Evolutionary conservation across 371 early-diverging fungal species (phyloP), one percentile per base, ranked within the genome.

Genomic region (Lichtheimia ramosa): DNA sequence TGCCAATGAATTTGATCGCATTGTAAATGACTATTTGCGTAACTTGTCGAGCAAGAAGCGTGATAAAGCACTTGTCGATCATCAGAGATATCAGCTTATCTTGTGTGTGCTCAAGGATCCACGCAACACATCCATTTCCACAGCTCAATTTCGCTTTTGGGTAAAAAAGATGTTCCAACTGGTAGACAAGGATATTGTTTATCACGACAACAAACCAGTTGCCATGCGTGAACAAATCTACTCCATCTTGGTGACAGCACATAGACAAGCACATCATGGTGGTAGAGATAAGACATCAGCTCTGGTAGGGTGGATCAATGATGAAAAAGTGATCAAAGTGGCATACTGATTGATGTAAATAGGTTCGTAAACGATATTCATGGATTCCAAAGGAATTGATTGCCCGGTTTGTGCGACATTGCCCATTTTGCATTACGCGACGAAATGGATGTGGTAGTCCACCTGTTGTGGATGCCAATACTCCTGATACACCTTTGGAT

Each of bases 161-260:
- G 86, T 82, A 41, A 86, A 86, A 62, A 86, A 84, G 58, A 86
- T 86, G 86, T 86, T 86, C 62, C 72, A 76, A 12, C 71, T 86
- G 10, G 59, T 54, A 42, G 61, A 68, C 2, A 69, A 63, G 3
- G 78, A 79, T 8, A 61, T 70, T 39, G 81, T 85, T 3, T 82
- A 77, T 50, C 86, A 85, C 64, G 77, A 74, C 25, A 70, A 81
- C 49, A 85, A 85, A 23, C 84, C 84, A 0, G 83, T 85, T 1
- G 84, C 86, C n/a, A 84, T 74, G 50, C 75, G 82, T 28, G 86
- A 83, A 57, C 72, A 82, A 51, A 79, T 85, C 12, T 83, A 85
- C 56, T 62, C 63, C 48, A 83, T 86, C 16, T 64, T 86, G 6
- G 75, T 82, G 12, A 58, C 68, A 48, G 84, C 84, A 25, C 86